A percentile compares a stretch with the other conserved stretches of the same genome.
Conservation (phyloP, 805 yeast genomes). For the Wickerhamiella galacta region DNA sequence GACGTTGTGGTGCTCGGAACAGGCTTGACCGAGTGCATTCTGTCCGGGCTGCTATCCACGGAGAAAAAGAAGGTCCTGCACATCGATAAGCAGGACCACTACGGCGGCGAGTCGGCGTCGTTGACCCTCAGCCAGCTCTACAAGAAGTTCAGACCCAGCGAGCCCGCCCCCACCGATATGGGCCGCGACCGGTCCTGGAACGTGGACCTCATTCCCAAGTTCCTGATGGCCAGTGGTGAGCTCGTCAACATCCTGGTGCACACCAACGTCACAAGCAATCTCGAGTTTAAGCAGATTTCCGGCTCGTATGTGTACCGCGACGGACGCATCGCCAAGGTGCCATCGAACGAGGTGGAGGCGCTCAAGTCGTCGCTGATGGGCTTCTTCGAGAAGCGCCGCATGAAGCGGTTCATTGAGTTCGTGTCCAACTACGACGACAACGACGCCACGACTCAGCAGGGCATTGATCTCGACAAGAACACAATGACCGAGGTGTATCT, state of each 20-base stretch:
- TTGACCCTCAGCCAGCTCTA: conserved; percentile 35
- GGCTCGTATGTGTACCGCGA: conserved; percentile 87
- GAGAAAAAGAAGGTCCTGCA: conserved; percentile 96
- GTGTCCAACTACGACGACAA: conserved; percentile 70
- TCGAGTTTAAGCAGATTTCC: conserved; percentile 91
- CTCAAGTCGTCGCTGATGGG: conserved; percentile 87
- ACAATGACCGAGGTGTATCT: conserved; percentile 85
- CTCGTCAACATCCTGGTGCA: conserved; percentile 87
- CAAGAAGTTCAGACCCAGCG: conserved; percentile 67
- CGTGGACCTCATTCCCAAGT: conserved; percentile 91
- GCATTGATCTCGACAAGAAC: conserved; percentile 61
- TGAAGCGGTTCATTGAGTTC: conserved; percentile 82
- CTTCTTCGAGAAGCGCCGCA: conserved; percentile 84
- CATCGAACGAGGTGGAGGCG: conserved; percentile 83
- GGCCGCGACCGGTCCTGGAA: conserved; percentile 98
- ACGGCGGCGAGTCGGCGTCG: conserved; percentile 46
- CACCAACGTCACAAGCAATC: conserved; percentile 88
- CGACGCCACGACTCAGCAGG: conserved; percentile 65
- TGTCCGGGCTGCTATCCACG: conserved; percentile 87
- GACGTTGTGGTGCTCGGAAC: conserved; percentile 90
- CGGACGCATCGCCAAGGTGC: conserved; percentile 88
- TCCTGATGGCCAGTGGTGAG: conserved; percentile 94
- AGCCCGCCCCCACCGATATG: conserved; percentile 33
- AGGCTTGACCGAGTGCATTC: conserved; percentile 93
- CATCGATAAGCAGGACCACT: conserved; percentile 89